These are phyloP conservation scores for Spinacia oleracea DNA, from an alignment of 179 eudicot genomes.

Conservation along the genomic window DNA sequence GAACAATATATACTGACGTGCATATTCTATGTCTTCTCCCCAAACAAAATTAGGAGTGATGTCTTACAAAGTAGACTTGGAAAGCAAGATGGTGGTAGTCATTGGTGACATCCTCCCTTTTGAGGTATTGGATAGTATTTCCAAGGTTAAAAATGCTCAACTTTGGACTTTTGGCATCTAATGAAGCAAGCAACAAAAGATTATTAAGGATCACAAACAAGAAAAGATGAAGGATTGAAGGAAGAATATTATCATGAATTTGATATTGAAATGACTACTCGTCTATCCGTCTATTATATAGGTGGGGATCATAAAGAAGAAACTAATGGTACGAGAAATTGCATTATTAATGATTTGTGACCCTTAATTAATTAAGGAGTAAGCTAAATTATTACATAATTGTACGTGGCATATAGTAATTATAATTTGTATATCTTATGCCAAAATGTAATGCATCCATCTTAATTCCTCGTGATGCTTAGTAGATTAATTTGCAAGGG, in stretches of 20 bases:
- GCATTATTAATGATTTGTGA: constrained; percentile 19
- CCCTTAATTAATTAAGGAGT: constrained; percentile 3
- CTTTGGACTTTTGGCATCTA: constrained; percentile 59
- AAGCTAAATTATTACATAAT: neutral
- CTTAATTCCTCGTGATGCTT: constrained; percentile 18
- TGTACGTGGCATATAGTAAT: neutral
- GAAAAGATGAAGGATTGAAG: neutral
- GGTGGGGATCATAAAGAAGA: no score
- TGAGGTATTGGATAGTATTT: constrained; percentile 83
- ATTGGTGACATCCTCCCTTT: constrained; percentile 82
- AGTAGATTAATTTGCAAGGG: constrained; percentile 17
- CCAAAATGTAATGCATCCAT: constrained; percentile 15
- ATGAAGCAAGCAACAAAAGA: constrained; percentile 5
- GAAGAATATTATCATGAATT: no score
- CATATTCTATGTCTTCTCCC: neutral
- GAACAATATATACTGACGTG: neutral
- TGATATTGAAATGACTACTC: no score
- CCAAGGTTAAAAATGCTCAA: constrained; percentile 76
- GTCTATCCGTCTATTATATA: no score
- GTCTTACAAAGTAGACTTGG: constrained; percentile 81
- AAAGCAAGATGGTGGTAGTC: constrained; percentile 91
- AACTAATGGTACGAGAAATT: constrained; percentile 15
- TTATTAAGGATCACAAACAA: neutral
- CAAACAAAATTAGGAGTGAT: constrained; percentile 57
- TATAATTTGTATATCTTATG: constrained; percentile 13